Conservation (phyloP, 306 rosid species). For the Dalbergia cultrata region DNA sequence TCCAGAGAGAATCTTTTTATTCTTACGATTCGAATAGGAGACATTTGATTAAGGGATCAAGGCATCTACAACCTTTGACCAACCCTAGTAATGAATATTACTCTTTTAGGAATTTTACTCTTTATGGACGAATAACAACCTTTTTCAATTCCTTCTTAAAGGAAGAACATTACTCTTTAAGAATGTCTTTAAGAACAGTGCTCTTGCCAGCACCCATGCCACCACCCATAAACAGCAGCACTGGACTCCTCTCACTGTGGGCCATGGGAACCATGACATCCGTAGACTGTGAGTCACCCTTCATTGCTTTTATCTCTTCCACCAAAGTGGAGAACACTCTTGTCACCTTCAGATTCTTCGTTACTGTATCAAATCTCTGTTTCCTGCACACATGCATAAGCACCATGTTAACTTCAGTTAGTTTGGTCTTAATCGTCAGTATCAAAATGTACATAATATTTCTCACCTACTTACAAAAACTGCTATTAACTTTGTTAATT, state of each 20-base stretch:
- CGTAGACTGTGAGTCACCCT: slow-evolving; percentile 50
- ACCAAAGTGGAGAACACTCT: slow-evolving; percentile 79
- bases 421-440: neutral
- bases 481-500: no score
- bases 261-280: slow-evolving; percentile 63
- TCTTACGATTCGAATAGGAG: no score
- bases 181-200: slow-evolving; percentile 87
- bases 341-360: slow-evolving; percentile 64
- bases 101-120: neutral
- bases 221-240: slow-evolving; percentile 90
- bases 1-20: no score
- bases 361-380: slow-evolving; percentile 74
- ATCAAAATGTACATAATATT: no score
- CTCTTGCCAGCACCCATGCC: slow-evolving; percentile 99
- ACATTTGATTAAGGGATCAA: no score
- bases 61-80: no score
- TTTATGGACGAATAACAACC: no score
- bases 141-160: no score
- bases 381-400: slow-evolving; percentile 48
- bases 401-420: no score
- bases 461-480: no score
- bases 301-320: slow-evolving; percentile 79
- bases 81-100: no score
- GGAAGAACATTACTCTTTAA: slow-evolving; percentile 60
- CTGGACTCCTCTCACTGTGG: slow-evolving; percentile 75